A percentile compares a stretch with the other conserved stretches of the same genome.
Evolutionary conservation across 2,329 filamentous ascomycete genomes (phyloP).

Genomic region (Paecilomyces niveus): DNA sequence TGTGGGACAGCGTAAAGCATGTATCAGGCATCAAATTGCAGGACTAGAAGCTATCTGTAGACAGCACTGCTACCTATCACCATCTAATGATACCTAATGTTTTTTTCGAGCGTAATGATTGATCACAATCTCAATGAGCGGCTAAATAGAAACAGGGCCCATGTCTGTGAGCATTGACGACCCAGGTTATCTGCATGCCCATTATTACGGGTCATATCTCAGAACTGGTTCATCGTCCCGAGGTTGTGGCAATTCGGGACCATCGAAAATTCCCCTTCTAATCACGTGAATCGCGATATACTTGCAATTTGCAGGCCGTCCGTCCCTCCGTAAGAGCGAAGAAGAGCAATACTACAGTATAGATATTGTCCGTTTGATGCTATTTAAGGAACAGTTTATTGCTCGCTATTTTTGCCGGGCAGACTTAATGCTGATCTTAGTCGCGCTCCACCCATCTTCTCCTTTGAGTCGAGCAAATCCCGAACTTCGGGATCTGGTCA

Average conservation of each 20-base stretch:
- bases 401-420: not conserved
- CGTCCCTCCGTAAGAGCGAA: no score
- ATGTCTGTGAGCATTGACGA: not conserved
- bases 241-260: no score
- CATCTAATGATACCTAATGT: not conserved
- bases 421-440: constrained; percentile 1
- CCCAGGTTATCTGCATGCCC: not conserved
- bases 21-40: constrained; percentile 29
- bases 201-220: no score
- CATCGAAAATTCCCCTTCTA: no score
- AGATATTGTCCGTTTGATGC: not conserved
- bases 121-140: not conserved
- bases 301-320: no score
- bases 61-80: not conserved
- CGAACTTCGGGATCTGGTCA: constrained; percentile 30
- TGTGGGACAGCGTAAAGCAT: constrained; percentile 41
- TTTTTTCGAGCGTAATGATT: not conserved
- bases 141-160: no score
- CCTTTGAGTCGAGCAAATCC: constrained; percentile 22
- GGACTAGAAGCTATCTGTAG: not conserved
- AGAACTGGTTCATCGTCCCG: no score
- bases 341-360: no score
- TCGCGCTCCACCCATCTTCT: constrained; percentile 11
- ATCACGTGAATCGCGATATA: no score
- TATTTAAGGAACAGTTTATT: not conserved